Base-by-base conservation (phyloP, 345 rosid species). In the Brassica incana region DNA sequence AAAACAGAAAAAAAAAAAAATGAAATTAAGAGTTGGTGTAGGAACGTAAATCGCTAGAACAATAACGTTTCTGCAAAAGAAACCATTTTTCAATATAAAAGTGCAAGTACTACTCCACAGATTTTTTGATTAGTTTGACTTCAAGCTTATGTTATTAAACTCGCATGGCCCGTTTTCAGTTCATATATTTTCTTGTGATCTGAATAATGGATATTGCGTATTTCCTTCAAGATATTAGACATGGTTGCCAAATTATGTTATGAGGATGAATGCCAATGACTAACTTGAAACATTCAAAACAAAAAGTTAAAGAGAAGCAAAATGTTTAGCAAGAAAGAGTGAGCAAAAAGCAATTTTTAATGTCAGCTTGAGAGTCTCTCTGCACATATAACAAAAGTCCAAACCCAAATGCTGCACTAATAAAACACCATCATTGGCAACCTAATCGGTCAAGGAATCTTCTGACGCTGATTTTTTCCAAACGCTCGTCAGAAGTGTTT, bases 381-480 rank as follows among this genome's bases (percentile, higher is more conserved):
- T 27, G 58, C 67, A 15, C 67, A 29, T 27, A 29, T 48, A 36
- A 36, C 52, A 58, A 56, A 14, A 56, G 78, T 59, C 43, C 58
- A 30, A 67, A 43, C 59, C 33, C 65, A 35, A 54, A 71, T 32
- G 16, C 54, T 69, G 66, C 56, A 70, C 56, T 62, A 77, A 77
- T 11, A 3, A 67, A 67, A 40, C 18, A 40, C 69, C 70, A 77
- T 61, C 38, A 32, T 48, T 62, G 65, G 52, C 63, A 77, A 48
- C 38, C 63, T 15, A 63, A 68, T 23, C 18, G 54, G 20, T 32
- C 14, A 8, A 61, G 68, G 35, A 35, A 45, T 45, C 43, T 69
- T 11, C 75, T 23, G 38, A 25, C 9, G 58, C 6, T 54, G 45
- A 64, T 52, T 50, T 50, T 62, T 69, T 61, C 35, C 4, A 63